phyloP scores from a whole-genome alignment of 768 basidiomycete species.

The Rhodocollybia butyracea region DNA sequence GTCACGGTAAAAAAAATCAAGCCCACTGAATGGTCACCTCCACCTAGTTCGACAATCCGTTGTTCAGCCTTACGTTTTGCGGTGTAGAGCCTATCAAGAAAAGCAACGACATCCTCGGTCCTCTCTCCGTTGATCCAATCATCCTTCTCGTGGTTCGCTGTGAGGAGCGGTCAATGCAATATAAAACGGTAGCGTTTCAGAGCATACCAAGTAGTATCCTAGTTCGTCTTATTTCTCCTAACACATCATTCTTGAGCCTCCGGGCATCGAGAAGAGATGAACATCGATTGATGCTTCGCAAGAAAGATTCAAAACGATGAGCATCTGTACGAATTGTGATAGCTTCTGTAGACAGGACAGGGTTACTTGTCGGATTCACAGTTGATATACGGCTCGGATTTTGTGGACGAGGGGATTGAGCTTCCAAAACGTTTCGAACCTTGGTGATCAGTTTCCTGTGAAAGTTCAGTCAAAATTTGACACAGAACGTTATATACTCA shows the following conservation, averaged over 20 bases:
- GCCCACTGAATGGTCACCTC: slow-evolving; percentile 59
- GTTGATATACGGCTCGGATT: slow-evolving; percentile 35
- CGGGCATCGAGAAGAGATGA: slow-evolving; percentile 87
- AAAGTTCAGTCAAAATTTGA: slow-evolving; percentile 6
- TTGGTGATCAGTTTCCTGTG: slow-evolving; percentile 80
- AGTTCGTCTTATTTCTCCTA: slow-evolving; percentile 86
- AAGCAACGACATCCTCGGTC: slow-evolving; percentile 82
- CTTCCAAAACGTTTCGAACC: slow-evolving; percentile 80
- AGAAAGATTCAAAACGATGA: slow-evolving; percentile 87
- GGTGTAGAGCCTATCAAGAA: slow-evolving; percentile 82
- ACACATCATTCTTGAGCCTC: slow-evolving; percentile 87
- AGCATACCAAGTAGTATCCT: slow-evolving; percentile 63
- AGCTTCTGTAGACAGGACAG: slow-evolving; percentile 50
- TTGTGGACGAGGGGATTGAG: slow-evolving; percentile 62
- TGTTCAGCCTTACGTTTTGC: slow-evolving; percentile 88
- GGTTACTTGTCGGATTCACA: slow-evolving; percentile 16
- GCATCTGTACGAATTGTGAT: slow-evolving; percentile 82
- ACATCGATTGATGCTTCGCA: slow-evolving; percentile 78
- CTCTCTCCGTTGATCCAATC: slow-evolving; percentile 87
- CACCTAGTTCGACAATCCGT: slow-evolving; percentile 77
- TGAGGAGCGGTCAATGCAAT: background rate
- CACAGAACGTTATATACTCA: slow-evolving; percentile 19
- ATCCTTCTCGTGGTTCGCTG: slow-evolving; percentile 83
- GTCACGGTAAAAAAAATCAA: background rate
- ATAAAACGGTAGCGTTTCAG: background rate